Percentiles rank a stretch among this genome's conserved stretches.
Evolutionary conservation across 805 yeast genomes (phyloP).

Genomic region (Lipomyces mesembrius): DNA sequence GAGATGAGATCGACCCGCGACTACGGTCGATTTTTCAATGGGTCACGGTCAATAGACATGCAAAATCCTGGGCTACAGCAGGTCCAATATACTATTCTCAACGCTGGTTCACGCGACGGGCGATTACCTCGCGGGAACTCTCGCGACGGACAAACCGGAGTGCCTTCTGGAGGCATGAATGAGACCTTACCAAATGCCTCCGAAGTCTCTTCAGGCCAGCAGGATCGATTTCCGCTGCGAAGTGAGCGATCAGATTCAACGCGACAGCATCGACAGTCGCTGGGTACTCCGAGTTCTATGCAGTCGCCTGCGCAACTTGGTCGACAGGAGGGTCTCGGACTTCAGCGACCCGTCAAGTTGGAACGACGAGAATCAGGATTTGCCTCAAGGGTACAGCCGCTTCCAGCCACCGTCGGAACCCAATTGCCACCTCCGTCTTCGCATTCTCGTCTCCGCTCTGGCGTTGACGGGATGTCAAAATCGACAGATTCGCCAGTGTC

Average conservation of each 20-base stretch:
- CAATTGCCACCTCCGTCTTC: background rate
- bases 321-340: background rate
- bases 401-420: background rate
- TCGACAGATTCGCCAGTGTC: background rate
- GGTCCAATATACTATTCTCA: conserved; percentile 4
- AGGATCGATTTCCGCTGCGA: background rate
- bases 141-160: background rate
- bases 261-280: background rate
- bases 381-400: background rate
- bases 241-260: background rate
- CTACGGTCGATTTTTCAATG: conserved; percentile 1
- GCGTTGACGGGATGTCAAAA: background rate
- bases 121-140: background rate
- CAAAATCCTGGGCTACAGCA: conserved; percentile 7
- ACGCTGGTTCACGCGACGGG: conserved; percentile 8
- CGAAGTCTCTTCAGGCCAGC: background rate
- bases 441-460: background rate
- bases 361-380: conserved; percentile 1
- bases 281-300: background rate
- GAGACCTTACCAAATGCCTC: background rate
- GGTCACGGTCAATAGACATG: background rate
- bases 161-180: background rate
- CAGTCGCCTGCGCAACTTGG: background rate
- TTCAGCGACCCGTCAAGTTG: background rate
- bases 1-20: conserved; percentile 2